Evolutionary conservation across 768 basidiomycete genomes (phyloP).

Genomic region (Auricularia auricula-judae): DNA sequence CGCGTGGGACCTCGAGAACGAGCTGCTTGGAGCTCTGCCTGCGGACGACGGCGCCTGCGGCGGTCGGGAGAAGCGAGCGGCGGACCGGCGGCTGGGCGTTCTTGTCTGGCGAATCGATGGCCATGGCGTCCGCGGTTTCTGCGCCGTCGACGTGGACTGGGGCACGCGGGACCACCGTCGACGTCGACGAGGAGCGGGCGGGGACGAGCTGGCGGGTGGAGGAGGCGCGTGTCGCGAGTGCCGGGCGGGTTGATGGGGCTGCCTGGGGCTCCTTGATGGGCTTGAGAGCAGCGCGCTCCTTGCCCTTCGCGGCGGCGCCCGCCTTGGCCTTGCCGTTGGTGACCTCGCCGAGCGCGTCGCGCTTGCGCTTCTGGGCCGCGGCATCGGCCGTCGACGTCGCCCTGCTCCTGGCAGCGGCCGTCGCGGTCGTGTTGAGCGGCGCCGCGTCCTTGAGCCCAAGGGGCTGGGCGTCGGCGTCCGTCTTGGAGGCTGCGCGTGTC

Average conservation of each 20-base stretch:
- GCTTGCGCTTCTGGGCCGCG: slow-evolving; percentile 54
- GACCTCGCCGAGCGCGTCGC: slow-evolving; percentile 66
- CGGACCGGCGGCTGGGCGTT: slow-evolving; percentile 9
- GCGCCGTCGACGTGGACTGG: slow-evolving; percentile 16
- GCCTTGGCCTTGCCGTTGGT: slow-evolving; percentile 24
- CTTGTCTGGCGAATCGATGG: slow-evolving; percentile 18
- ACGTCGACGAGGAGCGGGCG: background rate
- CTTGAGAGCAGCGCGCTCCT: slow-evolving; percentile 22
- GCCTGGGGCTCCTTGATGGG: slow-evolving; percentile 10
- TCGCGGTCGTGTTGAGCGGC: slow-evolving; percentile 35
- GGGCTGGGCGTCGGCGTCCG: background rate
- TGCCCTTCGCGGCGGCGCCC: slow-evolving; percentile 37
- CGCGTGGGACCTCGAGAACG: background rate
- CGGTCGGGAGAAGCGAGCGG: slow-evolving; percentile 12
- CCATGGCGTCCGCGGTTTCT: slow-evolving; percentile 42
- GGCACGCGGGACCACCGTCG: background rate
- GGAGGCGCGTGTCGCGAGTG: slow-evolving; percentile 14
- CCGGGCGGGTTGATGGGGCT: slow-evolving; percentile 17
- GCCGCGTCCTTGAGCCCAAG: slow-evolving; percentile 26
- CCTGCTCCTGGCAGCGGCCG: slow-evolving; percentile 29
- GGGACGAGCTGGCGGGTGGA: slow-evolving; percentile 14
- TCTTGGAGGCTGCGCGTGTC: background rate
- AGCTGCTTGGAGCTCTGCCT: background rate
- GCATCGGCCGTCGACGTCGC: slow-evolving; percentile 30
- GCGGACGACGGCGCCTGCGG: slow-evolving; percentile 10